These are phyloP conservation scores for Scytalidium sp. DNA, from an alignment of 2,329 filamentous ascomycete genomes.

Conservation along the genomic window DNA sequence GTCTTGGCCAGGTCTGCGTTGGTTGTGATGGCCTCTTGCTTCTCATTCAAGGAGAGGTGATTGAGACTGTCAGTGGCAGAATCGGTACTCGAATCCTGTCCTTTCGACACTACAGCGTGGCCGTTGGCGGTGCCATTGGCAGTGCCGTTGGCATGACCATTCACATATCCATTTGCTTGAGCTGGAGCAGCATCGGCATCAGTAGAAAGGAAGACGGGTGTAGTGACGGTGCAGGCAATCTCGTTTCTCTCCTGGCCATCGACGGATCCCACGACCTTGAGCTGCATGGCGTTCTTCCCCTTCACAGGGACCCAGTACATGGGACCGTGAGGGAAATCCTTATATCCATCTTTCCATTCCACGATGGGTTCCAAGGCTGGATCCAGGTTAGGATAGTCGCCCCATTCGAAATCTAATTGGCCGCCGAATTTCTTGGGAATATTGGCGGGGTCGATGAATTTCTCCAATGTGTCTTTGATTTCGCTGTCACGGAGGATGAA, in stretches of 20 bases:
- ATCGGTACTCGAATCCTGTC: neutral
- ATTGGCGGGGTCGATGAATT: slow-evolving; percentile 78
- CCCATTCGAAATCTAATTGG: slow-evolving; percentile 78
- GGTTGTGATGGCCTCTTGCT: neutral
- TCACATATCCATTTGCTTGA: neutral
- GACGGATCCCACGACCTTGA: slow-evolving; percentile 48
- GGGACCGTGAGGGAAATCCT: slow-evolving; percentile 54
- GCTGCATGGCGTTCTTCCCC: slow-evolving; percentile 40
- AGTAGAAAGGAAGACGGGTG: neutral
- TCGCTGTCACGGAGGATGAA: slow-evolving; percentile 78
- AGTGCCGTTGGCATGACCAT: neutral
- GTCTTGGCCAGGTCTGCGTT: neutral
- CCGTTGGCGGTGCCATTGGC: neutral
- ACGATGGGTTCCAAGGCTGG: slow-evolving; percentile 48
- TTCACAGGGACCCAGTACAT: slow-evolving; percentile 50
- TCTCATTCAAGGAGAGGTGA: neutral
- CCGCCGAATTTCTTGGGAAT: slow-evolving; percentile 91
- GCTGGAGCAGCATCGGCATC: neutral
- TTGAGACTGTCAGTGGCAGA: neutral
- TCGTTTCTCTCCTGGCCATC: slow-evolving; percentile 43
- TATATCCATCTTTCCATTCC: slow-evolving; percentile 49
- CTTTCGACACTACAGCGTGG: neutral
- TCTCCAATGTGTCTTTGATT: slow-evolving; percentile 71
- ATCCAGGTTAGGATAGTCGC: slow-evolving; percentile 72
- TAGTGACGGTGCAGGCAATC: slow-evolving; percentile 22